These are phyloP conservation scores for Solanum medicagineum DNA, from an alignment of 257 asterid species.

Conservation along the genomic window DNA sequence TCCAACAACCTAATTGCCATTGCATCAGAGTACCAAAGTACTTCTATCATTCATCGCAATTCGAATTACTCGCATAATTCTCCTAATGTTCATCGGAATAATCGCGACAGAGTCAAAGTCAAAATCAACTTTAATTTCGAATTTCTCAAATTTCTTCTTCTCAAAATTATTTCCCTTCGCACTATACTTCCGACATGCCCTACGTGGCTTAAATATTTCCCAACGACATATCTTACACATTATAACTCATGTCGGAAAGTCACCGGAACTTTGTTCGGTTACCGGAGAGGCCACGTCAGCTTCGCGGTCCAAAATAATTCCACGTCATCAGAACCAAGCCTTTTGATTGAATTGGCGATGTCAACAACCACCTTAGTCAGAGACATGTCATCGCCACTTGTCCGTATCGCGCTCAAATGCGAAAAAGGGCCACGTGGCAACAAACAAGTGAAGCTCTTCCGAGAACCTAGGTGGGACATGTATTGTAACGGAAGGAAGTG, in stretches of 20 bases:
- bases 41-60: conserved; percentile 1
- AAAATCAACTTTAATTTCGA: conserved; percentile 15
- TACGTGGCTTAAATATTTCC: conserved; percentile 23
- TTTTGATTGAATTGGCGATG: conserved; percentile 52
- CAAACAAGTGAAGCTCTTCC: conserved; percentile 21
- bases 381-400: conserved; percentile 81
- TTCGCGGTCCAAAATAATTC: conserved; percentile 70
- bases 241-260: conserved; percentile 37
- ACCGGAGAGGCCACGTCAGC: conserved; percentile 77
- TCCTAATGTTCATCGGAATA: conserved; percentile 3
- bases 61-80: conserved; percentile 14
- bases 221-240: neutral
- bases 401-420: conserved; percentile 72
- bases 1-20: conserved; percentile 26
- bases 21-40: conserved; percentile 15
- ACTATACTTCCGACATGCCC: conserved; percentile 41
- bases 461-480: conserved; percentile 76
- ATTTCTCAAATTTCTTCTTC: conserved; percentile 27
- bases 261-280: conserved; percentile 78
- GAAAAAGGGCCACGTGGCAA: conserved; percentile 32
- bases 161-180: conserved; percentile 39
- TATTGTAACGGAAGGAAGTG: conserved; percentile 80
- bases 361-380: conserved; percentile 62
- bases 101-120: neutral
- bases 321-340: conserved; percentile 50